Base-by-base conservation (phyloP, 768 basidiomycete species). In the Mycena venus region DNA sequence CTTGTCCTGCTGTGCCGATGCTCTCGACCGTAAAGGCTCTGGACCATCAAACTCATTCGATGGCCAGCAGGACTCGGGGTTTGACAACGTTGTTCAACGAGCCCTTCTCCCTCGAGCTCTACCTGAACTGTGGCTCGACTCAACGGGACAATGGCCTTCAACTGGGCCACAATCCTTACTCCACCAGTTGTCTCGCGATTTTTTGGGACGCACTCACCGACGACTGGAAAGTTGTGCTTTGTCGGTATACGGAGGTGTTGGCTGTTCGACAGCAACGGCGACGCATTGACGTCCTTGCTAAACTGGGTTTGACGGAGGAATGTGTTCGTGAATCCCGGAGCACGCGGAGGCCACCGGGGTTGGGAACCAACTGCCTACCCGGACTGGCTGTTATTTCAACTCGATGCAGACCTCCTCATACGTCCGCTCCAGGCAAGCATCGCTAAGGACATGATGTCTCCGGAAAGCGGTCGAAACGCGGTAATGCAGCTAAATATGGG, bases 401-500 rank as follows among this genome's bases (percentile, higher is more conserved):
- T 88, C 31, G 73, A 74, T 29, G 62, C 61, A 1, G 62, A 89
- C 61, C 83, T 91, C 42, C 68, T 85, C 8, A 78, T 84, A 31
- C 87, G 90, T 6, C 81, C 82, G 0, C 75, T 90, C 19, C 90
- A 91, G 70, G 79, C 53, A 14, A 21, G 53, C 21, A 65, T 74
- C 23, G 73, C 73, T 0, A 21, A 49, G 25, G 19, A 69, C 2
- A 74, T 74, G 90, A 87, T 89, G 23, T 66, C 75, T 0, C 90
- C 91, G 0, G 66, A 65, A 1, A 82, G 80, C 0, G 69, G 71
- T 6, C 12, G 66, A 7, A 91, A 88, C 59, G 85, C 86, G 0
- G 77, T 84, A 8, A 79, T 89, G 34, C 90, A 91, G 51, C 85
- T 91, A 21, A 90, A 91, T 58, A 91, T 91, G 90, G 90, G 90